Evolutionary conservation across 148 eudicot species (phyloP).

Genomic region (Vaccinium macrocarpon): DNA sequence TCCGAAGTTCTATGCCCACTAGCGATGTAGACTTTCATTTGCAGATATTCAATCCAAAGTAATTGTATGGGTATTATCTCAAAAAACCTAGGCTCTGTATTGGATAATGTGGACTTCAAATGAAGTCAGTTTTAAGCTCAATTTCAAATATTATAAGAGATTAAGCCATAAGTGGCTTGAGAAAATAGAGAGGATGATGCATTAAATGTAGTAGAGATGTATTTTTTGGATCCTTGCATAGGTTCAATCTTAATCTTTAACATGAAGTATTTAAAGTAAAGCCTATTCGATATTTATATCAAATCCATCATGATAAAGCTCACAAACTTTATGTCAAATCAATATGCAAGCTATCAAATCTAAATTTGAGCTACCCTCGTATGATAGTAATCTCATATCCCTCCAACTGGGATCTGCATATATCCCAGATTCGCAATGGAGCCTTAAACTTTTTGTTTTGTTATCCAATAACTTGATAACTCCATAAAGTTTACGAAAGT

Average conservation of each 20-base stretch:
- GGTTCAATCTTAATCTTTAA: not conserved
- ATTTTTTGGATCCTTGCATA: not conserved
- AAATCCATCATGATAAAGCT: not conserved
- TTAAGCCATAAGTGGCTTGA: not conserved
- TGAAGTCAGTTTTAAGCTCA: not conserved
- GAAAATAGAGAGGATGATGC: not conserved
- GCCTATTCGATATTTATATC: not conserved
- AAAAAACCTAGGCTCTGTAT: not conserved
- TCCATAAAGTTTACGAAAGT: not conserved
- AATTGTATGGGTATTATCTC: not conserved
- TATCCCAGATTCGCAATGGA: not conserved
- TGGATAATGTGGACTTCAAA: not conserved
- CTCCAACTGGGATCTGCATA: not conserved
- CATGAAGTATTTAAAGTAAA: not conserved
- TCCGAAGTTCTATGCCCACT: not conserved
- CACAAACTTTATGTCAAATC: not conserved
- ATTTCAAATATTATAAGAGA: not conserved
- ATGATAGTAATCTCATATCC: not conserved
- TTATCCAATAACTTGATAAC: not conserved
- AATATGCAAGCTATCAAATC: not conserved
- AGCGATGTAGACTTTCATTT: not conserved
- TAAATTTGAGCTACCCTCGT: too few relatives aligned
- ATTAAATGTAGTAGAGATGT: not conserved
- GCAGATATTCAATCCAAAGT: not conserved
- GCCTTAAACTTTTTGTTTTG: not conserved